Evolutionary conservation across 2,329 filamentous ascomycete species (phyloP).

Genomic region (Colletotrichum destructivum): DNA sequence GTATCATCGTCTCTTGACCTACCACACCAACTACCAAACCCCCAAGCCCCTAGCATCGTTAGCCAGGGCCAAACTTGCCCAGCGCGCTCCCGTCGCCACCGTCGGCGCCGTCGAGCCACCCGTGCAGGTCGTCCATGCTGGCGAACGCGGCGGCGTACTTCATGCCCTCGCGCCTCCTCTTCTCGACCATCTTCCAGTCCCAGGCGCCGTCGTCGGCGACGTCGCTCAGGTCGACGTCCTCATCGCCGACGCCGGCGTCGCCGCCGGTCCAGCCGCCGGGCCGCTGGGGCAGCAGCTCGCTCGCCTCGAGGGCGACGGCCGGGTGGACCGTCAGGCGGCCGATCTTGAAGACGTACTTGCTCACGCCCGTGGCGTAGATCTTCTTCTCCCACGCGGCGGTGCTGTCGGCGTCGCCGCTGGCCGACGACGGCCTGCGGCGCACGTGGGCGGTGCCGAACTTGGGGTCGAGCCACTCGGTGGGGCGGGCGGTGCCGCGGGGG

Average conservation of each 20-base stretch:
- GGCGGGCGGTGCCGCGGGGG: slow-evolving; percentile 70
- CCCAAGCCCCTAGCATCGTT: not conserved
- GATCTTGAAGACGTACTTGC: slow-evolving; percentile 88
- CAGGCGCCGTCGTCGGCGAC: slow-evolving; percentile 58
- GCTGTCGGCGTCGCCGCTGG: slow-evolving; percentile 53
- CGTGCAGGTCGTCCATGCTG: slow-evolving; percentile 67
- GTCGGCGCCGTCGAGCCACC: slow-evolving; percentile 68
- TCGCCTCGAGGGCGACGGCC: slow-evolving; percentile 79
- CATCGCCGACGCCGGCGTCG: slow-evolving; percentile 58
- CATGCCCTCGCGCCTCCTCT: slow-evolving; percentile 69
- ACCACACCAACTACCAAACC: not conserved
- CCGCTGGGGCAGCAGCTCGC: slow-evolving; percentile 80
- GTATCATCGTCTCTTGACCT: slow-evolving; percentile 18
- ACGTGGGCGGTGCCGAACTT: slow-evolving; percentile 57
- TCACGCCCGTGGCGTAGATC: slow-evolving; percentile 79
- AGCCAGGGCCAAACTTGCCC: slow-evolving; percentile 63
- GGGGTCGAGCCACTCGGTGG: slow-evolving; percentile 67
- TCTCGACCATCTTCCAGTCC: slow-evolving; percentile 73
- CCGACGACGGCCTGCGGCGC: slow-evolving; percentile 19
- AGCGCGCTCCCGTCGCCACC: slow-evolving; percentile 66
- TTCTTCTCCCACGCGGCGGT: slow-evolving; percentile 71
- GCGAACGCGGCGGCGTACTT: slow-evolving; percentile 70
- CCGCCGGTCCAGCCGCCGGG: slow-evolving; percentile 76
- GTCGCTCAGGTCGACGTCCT: slow-evolving; percentile 55
- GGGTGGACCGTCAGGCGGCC: slow-evolving; percentile 88